Conservation (phyloP, 139 green algal species). For the Pleodorina starrii region DNA sequence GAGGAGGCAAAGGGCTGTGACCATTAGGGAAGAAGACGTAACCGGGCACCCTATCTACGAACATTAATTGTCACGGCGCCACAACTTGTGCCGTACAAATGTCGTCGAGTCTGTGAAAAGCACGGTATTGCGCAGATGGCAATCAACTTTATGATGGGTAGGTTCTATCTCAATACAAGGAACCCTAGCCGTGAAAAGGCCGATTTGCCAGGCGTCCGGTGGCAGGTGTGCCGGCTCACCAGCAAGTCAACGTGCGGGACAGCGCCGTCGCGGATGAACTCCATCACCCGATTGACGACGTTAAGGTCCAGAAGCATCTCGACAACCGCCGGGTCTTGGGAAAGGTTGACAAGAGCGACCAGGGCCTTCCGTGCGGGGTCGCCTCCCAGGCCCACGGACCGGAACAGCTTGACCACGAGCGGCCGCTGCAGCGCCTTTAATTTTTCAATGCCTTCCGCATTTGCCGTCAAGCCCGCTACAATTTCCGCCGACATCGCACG, state of each 20-base stretch:
- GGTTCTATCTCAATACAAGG: too few relatives aligned
- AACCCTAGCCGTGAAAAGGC: too few relatives aligned
- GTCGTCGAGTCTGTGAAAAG: too few relatives aligned
- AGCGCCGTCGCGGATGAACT: slow-evolving; percentile 71
- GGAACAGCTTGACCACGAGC: slow-evolving; percentile 69
- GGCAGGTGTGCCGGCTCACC: slow-evolving; percentile 59
- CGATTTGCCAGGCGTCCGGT: too few relatives aligned
- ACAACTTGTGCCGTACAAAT: too few relatives aligned
- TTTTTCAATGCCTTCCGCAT: slow-evolving; percentile 71
- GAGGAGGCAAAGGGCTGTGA: too few relatives aligned
- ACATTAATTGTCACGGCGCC: too few relatives aligned
- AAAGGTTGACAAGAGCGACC: slow-evolving; percentile 82
- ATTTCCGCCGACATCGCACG: slow-evolving; percentile 71
- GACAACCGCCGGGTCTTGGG: slow-evolving; percentile 55
- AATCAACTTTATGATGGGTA: too few relatives aligned
- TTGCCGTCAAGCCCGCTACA: slow-evolving; percentile 75
- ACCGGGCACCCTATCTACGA: too few relatives aligned
- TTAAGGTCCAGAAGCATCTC: slow-evolving; percentile 66
- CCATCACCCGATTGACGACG: slow-evolving; percentile 66
- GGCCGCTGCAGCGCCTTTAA: slow-evolving; percentile 45
- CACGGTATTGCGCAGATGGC: too few relatives aligned
- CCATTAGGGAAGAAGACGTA: too few relatives aligned
- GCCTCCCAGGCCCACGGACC: slow-evolving; percentile 48
- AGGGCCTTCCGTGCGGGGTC: slow-evolving; percentile 53
- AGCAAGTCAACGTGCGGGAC: slow-evolving; percentile 69